These are phyloP conservation scores for Mortierella sp. DNA, from an alignment of 371 early-diverging fungal genomes.

Conservation along the genomic window DNA sequence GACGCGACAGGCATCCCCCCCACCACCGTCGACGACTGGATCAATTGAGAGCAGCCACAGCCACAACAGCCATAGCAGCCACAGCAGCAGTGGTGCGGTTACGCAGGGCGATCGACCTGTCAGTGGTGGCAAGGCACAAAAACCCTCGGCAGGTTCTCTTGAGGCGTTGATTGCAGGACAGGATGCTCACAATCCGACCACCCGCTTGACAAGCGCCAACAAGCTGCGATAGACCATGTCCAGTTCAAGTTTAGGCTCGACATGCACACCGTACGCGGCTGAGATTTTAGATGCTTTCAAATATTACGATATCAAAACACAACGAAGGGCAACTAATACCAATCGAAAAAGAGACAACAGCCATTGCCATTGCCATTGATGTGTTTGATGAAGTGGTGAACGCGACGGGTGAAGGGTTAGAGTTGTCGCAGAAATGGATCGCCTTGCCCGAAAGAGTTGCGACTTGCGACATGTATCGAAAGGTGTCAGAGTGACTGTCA, in stretches of 20 bases:
- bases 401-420: too few species aligned
- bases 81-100: background rate
- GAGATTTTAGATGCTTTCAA: background rate
- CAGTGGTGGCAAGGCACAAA: background rate
- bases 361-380: too few species aligned
- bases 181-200: constrained; percentile 14
- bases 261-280: too few species aligned
- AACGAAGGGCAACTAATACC: too few species aligned
- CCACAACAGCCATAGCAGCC: constrained; percentile 1
- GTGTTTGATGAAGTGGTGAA: too few species aligned
- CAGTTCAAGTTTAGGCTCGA: too few species aligned
- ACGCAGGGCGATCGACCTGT: background rate
- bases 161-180: background rate
- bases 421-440: background rate
- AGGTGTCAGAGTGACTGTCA: background rate
- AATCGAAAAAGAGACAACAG: too few species aligned
- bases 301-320: background rate
- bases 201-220: constrained; percentile 17
- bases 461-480: background rate
- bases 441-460: background rate
- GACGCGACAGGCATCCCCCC: constrained; percentile 2
- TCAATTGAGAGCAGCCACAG: constrained; percentile 4
- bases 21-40: background rate
- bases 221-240: constrained; percentile 22
- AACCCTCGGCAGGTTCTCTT: constrained; percentile 1